These are phyloP conservation scores for Tillandsia fasciculata DNA, from an alignment of 176 grass and related monocot genomes.

Conservation along the genomic window DNA sequence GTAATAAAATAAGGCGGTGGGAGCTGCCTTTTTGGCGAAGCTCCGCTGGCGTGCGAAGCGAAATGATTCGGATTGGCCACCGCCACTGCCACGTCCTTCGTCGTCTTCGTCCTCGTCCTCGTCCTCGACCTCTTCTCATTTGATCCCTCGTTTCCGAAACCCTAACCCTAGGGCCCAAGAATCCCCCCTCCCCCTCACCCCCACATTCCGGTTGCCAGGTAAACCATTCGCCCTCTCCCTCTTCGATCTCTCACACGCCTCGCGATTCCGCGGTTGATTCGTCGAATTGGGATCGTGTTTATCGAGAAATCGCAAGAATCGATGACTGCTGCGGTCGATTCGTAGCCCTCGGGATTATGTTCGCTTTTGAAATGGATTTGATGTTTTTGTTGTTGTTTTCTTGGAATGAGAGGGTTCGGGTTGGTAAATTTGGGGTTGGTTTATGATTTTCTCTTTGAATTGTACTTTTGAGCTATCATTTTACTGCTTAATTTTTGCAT, in stretches of 20 bases:
- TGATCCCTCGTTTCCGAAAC: not conserved
- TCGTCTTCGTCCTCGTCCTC: not conserved
- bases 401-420: not conserved
- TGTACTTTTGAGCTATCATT: no score
- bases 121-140: not conserved
- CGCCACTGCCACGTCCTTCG: not conserved
- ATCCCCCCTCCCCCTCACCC: not conserved
- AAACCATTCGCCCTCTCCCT: no score
- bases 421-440: not conserved
- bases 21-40: conserved; percentile 2
- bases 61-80: conserved; percentile 1
- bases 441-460: not conserved
- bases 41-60: conserved; percentile 5
- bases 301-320: not conserved
- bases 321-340: not conserved
- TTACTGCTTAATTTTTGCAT: no score
- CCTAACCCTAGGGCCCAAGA: not conserved
- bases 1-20: conserved; percentile 11
- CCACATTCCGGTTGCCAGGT: not conserved
- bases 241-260: no score
- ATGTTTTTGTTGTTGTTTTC: not conserved
- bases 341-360: not conserved
- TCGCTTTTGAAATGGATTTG: not conserved
- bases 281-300: not conserved
- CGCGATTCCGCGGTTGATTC: not conserved